A percentile compares a stretch with the other conserved stretches of the same genome.
Conservation (phyloP, 2,329 filamentous ascomycete genomes). For the Trichoderma pleuroti region DNA sequence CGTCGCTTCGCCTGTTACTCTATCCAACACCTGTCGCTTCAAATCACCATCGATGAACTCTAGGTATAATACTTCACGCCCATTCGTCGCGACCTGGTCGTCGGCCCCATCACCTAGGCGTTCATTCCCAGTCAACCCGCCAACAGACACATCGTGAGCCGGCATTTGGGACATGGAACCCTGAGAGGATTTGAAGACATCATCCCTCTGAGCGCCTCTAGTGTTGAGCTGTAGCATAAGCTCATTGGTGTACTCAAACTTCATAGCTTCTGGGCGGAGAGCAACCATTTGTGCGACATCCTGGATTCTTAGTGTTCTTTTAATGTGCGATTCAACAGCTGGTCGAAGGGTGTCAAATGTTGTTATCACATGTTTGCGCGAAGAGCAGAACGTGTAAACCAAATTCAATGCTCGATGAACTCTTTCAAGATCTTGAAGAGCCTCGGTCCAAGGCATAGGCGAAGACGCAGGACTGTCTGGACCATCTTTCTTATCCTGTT, state of each 20-base stretch:
- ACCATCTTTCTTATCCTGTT: not conserved
- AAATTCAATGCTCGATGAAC: constrained; percentile 84
- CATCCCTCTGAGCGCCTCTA: constrained; percentile 63
- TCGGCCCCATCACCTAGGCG: constrained; percentile 32
- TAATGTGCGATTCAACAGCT: constrained; percentile 79
- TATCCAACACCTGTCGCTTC: constrained; percentile 70
- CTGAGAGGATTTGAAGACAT: constrained; percentile 51
- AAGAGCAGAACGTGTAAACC: constrained; percentile 92
- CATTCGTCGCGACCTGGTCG: constrained; percentile 26
- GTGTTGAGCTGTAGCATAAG: constrained; percentile 76
- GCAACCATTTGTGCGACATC: constrained; percentile 81
- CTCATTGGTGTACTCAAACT: constrained; percentile 84
- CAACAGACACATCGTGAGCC: constrained; percentile 54
- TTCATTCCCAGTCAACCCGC: constrained; percentile 51
- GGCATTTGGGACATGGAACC: constrained; percentile 50
- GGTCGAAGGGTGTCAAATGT: constrained; percentile 85
- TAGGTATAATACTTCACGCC: constrained; percentile 75
- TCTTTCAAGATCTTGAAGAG: constrained; percentile 68
- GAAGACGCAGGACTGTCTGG: constrained; percentile 28
- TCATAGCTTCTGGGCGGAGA: constrained; percentile 72
- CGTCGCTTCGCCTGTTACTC: constrained; percentile 69
- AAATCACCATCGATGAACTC: constrained; percentile 91
- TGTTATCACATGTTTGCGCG: constrained; percentile 85
- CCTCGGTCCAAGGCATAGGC: constrained; percentile 63
- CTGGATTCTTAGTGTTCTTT: constrained; percentile 63